Evolutionary conservation across 805 yeast genomes (phyloP).

Genomic region (Kazachstania africana): DNA sequence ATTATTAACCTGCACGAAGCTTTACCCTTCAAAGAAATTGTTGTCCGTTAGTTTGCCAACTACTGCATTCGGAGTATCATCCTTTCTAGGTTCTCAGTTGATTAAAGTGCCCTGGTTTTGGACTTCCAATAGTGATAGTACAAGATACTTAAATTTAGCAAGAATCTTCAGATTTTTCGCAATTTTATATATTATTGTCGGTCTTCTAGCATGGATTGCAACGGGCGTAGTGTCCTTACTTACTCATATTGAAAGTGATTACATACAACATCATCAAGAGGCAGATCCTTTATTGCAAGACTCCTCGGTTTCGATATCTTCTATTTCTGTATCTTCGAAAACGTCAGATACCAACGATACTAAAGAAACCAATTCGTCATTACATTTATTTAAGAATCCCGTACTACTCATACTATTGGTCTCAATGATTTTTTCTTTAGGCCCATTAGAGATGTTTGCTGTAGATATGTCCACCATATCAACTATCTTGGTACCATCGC

Average conservation of each 20-base stretch:
- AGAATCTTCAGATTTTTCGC: conserved; percentile 44
- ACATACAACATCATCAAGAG: conserved; percentile 15
- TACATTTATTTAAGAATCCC: conserved; percentile 34
- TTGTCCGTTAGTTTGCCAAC: conserved; percentile 83
- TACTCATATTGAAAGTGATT: conserved; percentile 25
- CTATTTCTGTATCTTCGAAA: neutral
- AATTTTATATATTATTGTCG: conserved; percentile 41
- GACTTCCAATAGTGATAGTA: conserved; percentile 7
- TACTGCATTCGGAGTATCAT: conserved; percentile 73
- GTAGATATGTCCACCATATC: conserved; percentile 72
- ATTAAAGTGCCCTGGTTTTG: conserved; percentile 34
- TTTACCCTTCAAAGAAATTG: conserved; percentile 67
- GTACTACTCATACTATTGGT: conserved; percentile 53
- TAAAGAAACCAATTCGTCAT: neutral
- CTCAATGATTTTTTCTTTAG: conserved; percentile 57
- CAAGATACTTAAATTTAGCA: conserved; percentile 32
- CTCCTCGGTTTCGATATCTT: conserved; percentile 4
- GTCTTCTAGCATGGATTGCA: conserved; percentile 50
- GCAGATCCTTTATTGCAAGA: conserved; percentile 18
- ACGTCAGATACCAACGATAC: neutral
- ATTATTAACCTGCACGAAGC: conserved; percentile 69
- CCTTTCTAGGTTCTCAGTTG: conserved; percentile 61
- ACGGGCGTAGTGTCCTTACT: conserved; percentile 51
- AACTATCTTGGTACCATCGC: conserved; percentile 9
- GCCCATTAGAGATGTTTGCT: conserved; percentile 77